Conservation (phyloP, 2,329 filamentous ascomycete species). For the Fusarium musae region DNA sequence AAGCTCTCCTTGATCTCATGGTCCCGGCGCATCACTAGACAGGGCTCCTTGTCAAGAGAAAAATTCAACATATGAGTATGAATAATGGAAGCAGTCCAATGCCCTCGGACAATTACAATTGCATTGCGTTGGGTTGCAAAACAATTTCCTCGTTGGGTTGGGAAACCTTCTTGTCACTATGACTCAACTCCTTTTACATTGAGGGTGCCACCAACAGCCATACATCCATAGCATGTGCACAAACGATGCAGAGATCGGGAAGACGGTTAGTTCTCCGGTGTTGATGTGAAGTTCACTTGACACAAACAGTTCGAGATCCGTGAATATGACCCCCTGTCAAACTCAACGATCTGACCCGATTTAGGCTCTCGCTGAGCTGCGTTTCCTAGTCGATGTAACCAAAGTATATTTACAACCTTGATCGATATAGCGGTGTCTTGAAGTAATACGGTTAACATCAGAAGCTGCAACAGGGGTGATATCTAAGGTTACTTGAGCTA, state of each 20-base stretch:
- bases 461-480: neutral
- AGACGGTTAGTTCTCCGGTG: constrained; percentile 10
- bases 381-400: constrained; percentile 18
- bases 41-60: constrained; percentile 21
- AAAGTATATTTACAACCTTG: neutral
- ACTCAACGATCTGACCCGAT: constrained; percentile 33
- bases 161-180: neutral
- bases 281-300: neutral
- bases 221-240: constrained; percentile 4
- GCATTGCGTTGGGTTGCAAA: neutral
- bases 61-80: constrained; percentile 1
- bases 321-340: constrained; percentile 16
- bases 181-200: constrained; percentile 9
- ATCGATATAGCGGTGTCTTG: neutral
- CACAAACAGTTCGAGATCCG: constrained; percentile 5
- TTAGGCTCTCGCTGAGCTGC: constrained; percentile 15
- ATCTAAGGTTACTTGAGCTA: neutral
- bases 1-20: constrained; percentile 28
- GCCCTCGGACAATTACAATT: neutral
- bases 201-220: neutral
- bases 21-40: constrained; percentile 22
- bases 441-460: neutral
- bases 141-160: neutral
- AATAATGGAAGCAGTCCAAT: neutral
- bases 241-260: constrained; percentile 10